These are phyloP conservation scores for Metschnikowia orientalis DNA, from an alignment of 805 yeast genomes.

Conservation along the genomic window DNA sequence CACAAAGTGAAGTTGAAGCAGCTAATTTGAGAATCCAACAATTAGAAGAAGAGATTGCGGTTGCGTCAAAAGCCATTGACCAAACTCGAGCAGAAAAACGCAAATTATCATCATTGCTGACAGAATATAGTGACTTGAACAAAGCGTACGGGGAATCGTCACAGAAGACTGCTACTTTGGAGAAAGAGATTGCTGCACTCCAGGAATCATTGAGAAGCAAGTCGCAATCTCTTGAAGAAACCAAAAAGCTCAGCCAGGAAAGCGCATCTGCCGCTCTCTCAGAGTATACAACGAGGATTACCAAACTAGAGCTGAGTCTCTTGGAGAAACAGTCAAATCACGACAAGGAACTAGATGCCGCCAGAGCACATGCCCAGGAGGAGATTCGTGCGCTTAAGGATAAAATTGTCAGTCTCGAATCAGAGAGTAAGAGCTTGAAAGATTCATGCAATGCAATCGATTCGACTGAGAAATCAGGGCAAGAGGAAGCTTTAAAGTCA, in stretches of 20 bases:
- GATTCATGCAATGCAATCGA: constrained; percentile 2
- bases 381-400: constrained; percentile 6
- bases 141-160: constrained; percentile 5
- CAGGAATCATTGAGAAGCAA: constrained; percentile 6
- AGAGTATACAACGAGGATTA: constrained; percentile 11
- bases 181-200: constrained; percentile 6
- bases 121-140: constrained; percentile 5
- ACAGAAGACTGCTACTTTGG: constrained; percentile 5
- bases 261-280: constrained; percentile 45
- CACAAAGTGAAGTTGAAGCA: constrained; percentile 1
- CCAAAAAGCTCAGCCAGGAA: constrained; percentile 43
- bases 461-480: neutral
- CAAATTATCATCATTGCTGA: constrained; percentile 6
- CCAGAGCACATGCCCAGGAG: constrained; percentile 7
- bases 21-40: constrained; percentile 3
- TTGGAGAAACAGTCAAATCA: constrained; percentile 11
- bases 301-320: constrained; percentile 12
- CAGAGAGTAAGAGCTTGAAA: constrained; percentile 1
- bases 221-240: constrained; percentile 36
- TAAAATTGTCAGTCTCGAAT: constrained; percentile 3
- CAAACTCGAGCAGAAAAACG: constrained; percentile 7
- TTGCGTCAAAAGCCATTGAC: constrained; percentile 4
- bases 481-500: neutral
- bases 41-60: constrained; percentile 6
- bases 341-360: constrained; percentile 6